Percentiles rank a stretch among this genome's conserved stretches.
phyloP scores from a whole-genome alignment of 495 filamentous ascomycete species.

The Hypomontagnella submonticulosa region DNA sequence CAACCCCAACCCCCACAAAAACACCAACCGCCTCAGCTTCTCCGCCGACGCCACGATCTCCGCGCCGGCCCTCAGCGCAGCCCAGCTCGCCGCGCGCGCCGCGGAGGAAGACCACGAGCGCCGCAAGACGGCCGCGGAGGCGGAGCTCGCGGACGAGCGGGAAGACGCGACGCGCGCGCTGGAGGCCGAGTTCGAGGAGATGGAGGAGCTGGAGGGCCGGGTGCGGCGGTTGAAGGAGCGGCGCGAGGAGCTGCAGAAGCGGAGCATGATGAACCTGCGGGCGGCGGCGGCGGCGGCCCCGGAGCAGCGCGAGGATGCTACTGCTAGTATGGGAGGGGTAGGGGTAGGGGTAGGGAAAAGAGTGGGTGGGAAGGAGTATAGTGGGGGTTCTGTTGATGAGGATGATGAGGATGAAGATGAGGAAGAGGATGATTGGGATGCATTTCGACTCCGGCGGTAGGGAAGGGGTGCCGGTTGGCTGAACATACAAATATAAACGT shows the following conservation, averaged over 20 bases:
- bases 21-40: no score
- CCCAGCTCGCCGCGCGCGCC: conserved; percentile 76
- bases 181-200: conserved; percentile 92
- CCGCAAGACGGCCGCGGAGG: conserved; percentile 70
- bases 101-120: conserved; percentile 67
- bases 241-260: conserved; percentile 60
- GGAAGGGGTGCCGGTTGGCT: neutral
- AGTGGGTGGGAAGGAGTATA: conserved; percentile 34
- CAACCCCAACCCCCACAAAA: conserved; percentile 19
- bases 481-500: no score
- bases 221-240: conserved; percentile 80
- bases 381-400: conserved; percentile 42
- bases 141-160: conserved; percentile 72
- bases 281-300: conserved; percentile 37
- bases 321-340: no score
- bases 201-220: conserved; percentile 88
- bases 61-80: conserved; percentile 74
- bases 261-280: conserved; percentile 49
- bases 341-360: neutral
- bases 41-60: conserved; percentile 71
- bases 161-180: conserved; percentile 85
- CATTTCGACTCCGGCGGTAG: conserved; percentile 70
- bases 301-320: neutral
- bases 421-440: conserved; percentile 72
- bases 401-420: conserved; percentile 64